Percentiles rank a stretch among this genome's conserved stretches.
Evolutionary conservation across 2,329 filamentous ascomycete genomes (phyloP).

Genomic region (Pyrenochaeta sp.): DNA sequence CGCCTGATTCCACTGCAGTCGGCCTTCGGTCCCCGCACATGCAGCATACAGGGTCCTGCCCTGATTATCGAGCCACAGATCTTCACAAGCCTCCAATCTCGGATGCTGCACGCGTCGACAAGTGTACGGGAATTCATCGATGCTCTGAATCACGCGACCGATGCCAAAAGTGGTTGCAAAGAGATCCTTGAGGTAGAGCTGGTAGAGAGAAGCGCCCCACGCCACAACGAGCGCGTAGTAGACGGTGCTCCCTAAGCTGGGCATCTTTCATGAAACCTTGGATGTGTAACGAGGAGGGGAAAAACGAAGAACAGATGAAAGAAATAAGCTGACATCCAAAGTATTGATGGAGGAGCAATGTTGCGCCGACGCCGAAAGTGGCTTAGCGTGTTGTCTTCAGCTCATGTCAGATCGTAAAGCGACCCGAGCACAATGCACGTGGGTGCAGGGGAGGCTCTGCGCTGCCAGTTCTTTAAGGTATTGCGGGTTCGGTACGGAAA

Average conservation of each 20-base stretch:
- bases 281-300: not conserved
- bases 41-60: constrained; percentile 38
- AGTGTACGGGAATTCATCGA: constrained; percentile 39
- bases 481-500: not conserved
- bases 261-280: constrained; percentile 10
- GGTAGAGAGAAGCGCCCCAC: constrained; percentile 36
- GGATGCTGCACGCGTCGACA: constrained; percentile 35
- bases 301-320: not conserved
- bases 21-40: constrained; percentile 31
- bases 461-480: not conserved
- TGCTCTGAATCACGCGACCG: constrained; percentile 34
- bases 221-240: constrained; percentile 34
- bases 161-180: constrained; percentile 32
- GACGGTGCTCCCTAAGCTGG: constrained; percentile 12
- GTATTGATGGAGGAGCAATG: constrained; percentile 9
- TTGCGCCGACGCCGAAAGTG: constrained; percentile 1
- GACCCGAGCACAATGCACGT: constrained; percentile 4
- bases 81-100: constrained; percentile 39
- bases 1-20: constrained; percentile 38
- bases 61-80: constrained; percentile 41
- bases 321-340: constrained; percentile 5
- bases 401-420: not conserved
- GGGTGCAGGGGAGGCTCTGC: constrained; percentile 7
- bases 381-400: not conserved
- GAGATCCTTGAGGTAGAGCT: constrained; percentile 35